Conservation (phyloP, 352 stramenopile species). For the Ophiocytium majus region DNA sequence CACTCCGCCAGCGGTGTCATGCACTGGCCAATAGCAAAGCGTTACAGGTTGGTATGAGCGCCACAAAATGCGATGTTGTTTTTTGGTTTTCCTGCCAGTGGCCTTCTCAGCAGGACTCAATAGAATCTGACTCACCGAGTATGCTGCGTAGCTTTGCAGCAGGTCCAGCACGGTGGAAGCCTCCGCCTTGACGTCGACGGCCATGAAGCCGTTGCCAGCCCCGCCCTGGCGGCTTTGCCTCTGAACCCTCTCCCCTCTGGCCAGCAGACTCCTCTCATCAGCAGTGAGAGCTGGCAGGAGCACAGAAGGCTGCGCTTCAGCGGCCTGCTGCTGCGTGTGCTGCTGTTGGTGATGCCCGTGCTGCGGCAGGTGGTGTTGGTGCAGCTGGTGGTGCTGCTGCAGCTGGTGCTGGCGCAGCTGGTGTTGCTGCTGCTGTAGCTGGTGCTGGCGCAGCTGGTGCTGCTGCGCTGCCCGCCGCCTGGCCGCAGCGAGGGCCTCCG, state of each 20-base stretch:
- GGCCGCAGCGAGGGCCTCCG: neutral
- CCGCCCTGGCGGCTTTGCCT: conserved; percentile 43
- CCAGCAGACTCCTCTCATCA: conserved; percentile 32
- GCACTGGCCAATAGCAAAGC: too few relatives aligned
- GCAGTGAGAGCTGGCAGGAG: conserved; percentile 24
- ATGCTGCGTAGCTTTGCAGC: conserved; percentile 43
- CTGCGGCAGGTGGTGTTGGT: neutral
- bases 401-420: neutral
- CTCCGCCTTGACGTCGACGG: conserved; percentile 49
- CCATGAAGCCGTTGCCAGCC: conserved; percentile 34
- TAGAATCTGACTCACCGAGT: conserved; percentile 32
- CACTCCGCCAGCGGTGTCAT: too few relatives aligned
- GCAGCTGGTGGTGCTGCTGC: neutral
- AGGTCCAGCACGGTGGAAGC: conserved; percentile 31
- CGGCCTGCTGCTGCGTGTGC: neutral
- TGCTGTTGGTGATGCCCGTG: neutral
- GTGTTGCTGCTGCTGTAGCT: neutral
- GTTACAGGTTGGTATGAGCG: too few relatives aligned
- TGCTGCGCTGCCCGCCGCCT: neutral
- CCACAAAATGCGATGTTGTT: too few relatives aligned
- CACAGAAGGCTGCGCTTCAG: neutral
- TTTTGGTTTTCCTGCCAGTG: too few relatives aligned
- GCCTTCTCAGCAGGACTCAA: neutral
- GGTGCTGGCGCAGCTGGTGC: neutral
- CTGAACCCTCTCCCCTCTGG: conserved; percentile 37